Base-by-base conservation (phyloP, 2,329 filamentous ascomycete genomes). In the Clonostachys rhizophaga region DNA sequence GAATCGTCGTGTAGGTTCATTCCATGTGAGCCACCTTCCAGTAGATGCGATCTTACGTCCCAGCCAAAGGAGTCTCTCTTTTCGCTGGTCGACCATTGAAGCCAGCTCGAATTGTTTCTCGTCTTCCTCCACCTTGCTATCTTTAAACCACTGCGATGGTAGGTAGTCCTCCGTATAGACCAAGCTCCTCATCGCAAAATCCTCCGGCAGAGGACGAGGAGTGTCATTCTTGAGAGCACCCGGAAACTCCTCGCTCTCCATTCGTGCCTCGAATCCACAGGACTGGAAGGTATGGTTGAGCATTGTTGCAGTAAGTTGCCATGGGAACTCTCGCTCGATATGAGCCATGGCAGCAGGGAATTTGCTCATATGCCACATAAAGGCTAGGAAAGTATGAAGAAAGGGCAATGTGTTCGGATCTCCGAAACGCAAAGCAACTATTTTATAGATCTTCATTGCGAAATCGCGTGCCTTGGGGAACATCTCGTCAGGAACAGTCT, bases 121-220 rank as follows among this genome's bases (percentile, higher is more conserved):
- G 11, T 86, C 81, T n/a, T 87, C 84, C 24, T 87, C 83, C 6
- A 83, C 71, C 49, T 76, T 75, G 2, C 75, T 72, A 9, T 73
- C 71, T 0, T 59, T 54, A 55, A 88, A 88, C 78, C 79, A 87
- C 1, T 71, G 65, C 0, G 62, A 47, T 0, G 83, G 82, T 46
- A 79, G 83, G 47, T 84, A 84, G 11, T 70, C 68, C 3, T 81
- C 71, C 0, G 75, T 69, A 69, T 81, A 88, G 2, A 82, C 60
- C 2, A 87, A 66, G 0, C 86, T 86, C 2, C 83, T 72, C 47
- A 89, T 74, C 0, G 78, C 72, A 52, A 81, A 88, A 50, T 91
- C 87, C 43, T 90, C 87, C 0, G 84, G 83, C 0, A 90, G 60
- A 0, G 86, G 84, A 1, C 74, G 68, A 2, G 70, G 71, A 0